Evolutionary conservation across 192 early-diverging fungal genomes (phyloP).

Genomic region (Gaertneriomyces semiglobifer): DNA sequence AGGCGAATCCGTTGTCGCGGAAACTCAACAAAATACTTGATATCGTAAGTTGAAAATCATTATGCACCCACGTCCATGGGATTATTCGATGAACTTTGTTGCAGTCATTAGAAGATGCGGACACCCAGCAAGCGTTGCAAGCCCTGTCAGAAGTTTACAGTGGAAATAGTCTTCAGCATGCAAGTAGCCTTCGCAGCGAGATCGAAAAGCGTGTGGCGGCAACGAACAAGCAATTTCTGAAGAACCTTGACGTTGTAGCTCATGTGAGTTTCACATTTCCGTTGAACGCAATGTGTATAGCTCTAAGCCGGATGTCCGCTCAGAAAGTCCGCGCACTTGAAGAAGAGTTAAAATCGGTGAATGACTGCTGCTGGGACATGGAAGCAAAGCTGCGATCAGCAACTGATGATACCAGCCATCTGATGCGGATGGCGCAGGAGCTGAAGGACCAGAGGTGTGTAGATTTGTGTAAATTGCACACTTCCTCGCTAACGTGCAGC

Average conservation of each 20-base stretch:
- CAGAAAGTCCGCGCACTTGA: conserved; percentile 61
- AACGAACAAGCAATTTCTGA: conserved; percentile 53
- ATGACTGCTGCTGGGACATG: conserved; percentile 59
- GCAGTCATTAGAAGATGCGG: conserved; percentile 59
- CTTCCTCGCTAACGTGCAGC: not conserved
- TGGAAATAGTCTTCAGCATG: conserved; percentile 44
- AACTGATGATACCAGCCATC: conserved; percentile 54
- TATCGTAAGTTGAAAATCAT: conserved; percentile 18
- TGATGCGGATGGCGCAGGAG: conserved; percentile 65
- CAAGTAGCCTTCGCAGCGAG: conserved; percentile 58
- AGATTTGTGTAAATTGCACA: conserved; percentile 1
- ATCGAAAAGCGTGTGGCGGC: conserved; percentile 55
- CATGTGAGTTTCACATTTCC: conserved; percentile 25
- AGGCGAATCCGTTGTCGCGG: conserved; percentile 43
- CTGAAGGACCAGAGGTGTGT: conserved; percentile 61
- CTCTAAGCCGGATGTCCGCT: not conserved
- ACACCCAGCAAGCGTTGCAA: conserved; percentile 62
- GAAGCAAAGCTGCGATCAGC: conserved; percentile 50
- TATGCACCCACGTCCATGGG: not conserved
- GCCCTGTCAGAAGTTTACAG: conserved; percentile 62
- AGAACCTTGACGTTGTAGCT: conserved; percentile 54
- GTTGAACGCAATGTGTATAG: not conserved
- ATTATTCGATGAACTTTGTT: not conserved
- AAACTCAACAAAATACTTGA: conserved; percentile 43
- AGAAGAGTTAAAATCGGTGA: conserved; percentile 57